Base-by-base conservation (phyloP, 116 monocot species). In the Iris pallida region DNA sequence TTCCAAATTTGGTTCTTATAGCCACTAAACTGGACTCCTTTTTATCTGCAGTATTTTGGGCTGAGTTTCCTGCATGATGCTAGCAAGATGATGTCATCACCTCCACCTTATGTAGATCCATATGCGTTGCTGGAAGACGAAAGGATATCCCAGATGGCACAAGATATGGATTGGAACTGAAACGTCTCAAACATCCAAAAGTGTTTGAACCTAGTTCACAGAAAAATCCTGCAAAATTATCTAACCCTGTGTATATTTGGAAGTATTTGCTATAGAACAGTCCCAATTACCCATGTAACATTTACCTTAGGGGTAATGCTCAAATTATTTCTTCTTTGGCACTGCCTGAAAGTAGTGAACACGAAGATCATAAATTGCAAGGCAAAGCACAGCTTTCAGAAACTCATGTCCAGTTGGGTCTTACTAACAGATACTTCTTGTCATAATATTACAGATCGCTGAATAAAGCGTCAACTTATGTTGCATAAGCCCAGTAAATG, bases 1-100 rank as follows among this genome's bases (percentile, higher is more conserved):
- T 30, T 30, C 30, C 30, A 1, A 30, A 30, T 30, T 30, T 30
- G 30, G 0, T 30, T 30, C 30, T 30, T 30, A 30, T 30, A 30
- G 30, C 30, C 30, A 30, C 30, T 30, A 30, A 30, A 30, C 30
- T 1, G 0, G 30, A 30, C 30, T 30, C 66, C 47, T 42, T 54
- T 7, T 70, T 49, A 1, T 55, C 63, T 77, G 66, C 90, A 95
- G 95, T 90, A 75, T 70, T 82, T 95, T 47, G 95, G 95, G 41
- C 51, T 88, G 8, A 86, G 77, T 54, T 95, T 95, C 47, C 76
- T 95, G 61, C 95, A 95, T 45, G 88, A 88, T 78, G 90, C 76
- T 11, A 88, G 78, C 79, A 91, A 80, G 72, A 66, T 75, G 43
- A 41, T 67, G 1, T 65, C 63, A 5, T 74, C 83, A 13, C 75